Conservation (phyloP, 2,329 filamentous ascomycete species). For the Aureobasidium mangrovei region DNA sequence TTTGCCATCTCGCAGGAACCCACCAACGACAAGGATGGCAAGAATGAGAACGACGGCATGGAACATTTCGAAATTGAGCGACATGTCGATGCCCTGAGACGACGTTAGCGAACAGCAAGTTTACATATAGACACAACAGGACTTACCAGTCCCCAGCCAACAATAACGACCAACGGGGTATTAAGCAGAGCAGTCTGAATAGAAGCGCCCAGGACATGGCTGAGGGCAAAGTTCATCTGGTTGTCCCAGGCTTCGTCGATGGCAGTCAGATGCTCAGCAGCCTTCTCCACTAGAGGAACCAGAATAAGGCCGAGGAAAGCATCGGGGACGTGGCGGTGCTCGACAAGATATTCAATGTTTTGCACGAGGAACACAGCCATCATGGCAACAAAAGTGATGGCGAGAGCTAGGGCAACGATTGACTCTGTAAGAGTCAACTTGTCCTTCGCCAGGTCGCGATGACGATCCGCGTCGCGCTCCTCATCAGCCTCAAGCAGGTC, state of each 20-base stretch:
- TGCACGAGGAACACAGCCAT: constrained; percentile 69
- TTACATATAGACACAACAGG: constrained; percentile 62
- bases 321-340: constrained; percentile 42
- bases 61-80: constrained; percentile 79
- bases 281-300: constrained; percentile 74
- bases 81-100: constrained; percentile 58
- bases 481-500: constrained; percentile 66
- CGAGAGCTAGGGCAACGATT: constrained; percentile 53
- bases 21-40: constrained; percentile 76
- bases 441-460: constrained; percentile 50
- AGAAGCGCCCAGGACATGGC: constrained; percentile 77
- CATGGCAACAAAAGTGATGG: constrained; percentile 61
- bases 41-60: constrained; percentile 75
- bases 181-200: constrained; percentile 88
- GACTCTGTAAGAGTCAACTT: constrained; percentile 71
- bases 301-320: constrained; percentile 64
- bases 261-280: constrained; percentile 74
- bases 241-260: constrained; percentile 78
- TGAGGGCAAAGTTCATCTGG: constrained; percentile 68
- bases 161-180: constrained; percentile 70
- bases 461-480: constrained; percentile 53
- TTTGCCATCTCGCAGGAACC: constrained; percentile 80
- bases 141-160: constrained; percentile 69
- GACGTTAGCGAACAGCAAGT: constrained; percentile 76
- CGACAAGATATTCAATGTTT: constrained; percentile 57